Percentiles rank a stretch among this genome's conserved stretches.
These are phyloP conservation scores for Podaxis sp. DNA, from an alignment of 768 basidiomycete species.

Conservation along the genomic window DNA sequence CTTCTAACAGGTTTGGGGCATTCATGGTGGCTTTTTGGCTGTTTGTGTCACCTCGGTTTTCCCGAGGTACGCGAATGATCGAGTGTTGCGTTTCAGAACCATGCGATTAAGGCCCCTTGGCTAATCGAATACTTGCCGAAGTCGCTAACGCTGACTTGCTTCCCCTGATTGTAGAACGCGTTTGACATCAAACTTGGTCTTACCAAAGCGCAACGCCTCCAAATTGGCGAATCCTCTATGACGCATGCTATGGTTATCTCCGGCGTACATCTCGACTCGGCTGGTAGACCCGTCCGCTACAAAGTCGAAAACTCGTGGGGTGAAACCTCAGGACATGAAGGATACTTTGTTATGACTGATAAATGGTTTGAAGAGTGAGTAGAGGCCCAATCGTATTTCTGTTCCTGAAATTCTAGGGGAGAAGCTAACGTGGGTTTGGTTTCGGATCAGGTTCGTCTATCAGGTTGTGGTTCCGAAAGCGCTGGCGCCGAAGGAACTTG, in stretches of 20 bases:
- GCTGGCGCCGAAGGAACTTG: slow-evolving; percentile 78
- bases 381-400: not conserved
- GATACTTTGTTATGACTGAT: slow-evolving; percentile 91
- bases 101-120: not conserved
- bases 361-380: slow-evolving; percentile 89
- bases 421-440: not conserved
- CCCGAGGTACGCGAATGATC: not conserved
- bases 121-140: not conserved
- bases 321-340: slow-evolving; percentile 70
- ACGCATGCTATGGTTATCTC: slow-evolving; percentile 97
- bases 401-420: slow-evolving; percentile 1
- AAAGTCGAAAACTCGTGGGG: slow-evolving; percentile 99
- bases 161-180: slow-evolving; percentile 49
- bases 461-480: slow-evolving; percentile 88
- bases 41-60: too few relatives aligned
- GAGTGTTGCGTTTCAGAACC: not conserved
- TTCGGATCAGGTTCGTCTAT: slow-evolving; percentile 69
- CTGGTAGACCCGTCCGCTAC: slow-evolving; percentile 82
- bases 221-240: slow-evolving; percentile 85
- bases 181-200: slow-evolving; percentile 81
- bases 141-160: not conserved
- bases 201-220: slow-evolving; percentile 83
- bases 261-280: slow-evolving; percentile 80
- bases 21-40: not conserved
- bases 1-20: not conserved